Percentiles rank a stretch among this genome's conserved stretches.
phyloP scores from a whole-genome alignment of 768 basidiomycete species.

The Lactarius akahatsu region DNA sequence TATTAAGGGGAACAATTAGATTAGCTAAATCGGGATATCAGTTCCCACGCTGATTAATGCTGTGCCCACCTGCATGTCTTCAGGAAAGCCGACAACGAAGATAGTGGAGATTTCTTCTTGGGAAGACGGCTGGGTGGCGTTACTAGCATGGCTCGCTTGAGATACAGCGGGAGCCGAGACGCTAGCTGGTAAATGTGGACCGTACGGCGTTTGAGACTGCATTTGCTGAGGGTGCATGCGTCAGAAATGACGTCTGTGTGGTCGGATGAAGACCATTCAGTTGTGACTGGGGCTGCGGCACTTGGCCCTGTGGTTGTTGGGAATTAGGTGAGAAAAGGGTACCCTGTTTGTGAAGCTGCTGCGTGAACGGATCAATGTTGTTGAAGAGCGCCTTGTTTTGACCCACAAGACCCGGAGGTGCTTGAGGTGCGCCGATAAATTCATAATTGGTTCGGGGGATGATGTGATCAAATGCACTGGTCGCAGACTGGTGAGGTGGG shows the following conservation, averaged over 20 bases:
- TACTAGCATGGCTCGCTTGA: constrained; percentile 33
- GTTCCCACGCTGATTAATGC: constrained; percentile 14
- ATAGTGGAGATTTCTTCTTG: constrained; percentile 95
- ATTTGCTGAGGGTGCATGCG: constrained; percentile 41
- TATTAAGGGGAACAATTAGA: constrained; percentile 36
- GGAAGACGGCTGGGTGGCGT: constrained; percentile 33
- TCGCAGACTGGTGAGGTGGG: constrained; percentile 27
- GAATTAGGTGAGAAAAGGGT: constrained; percentile 35
- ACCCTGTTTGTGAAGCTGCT: constrained; percentile 24
- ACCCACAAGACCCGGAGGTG: constrained; percentile 20
- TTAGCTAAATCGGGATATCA: constrained; percentile 20
- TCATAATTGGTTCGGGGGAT: constrained; percentile 24
- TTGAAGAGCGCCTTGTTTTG: constrained; percentile 27
- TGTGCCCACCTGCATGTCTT: constrained; percentile 88
- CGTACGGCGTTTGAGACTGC: constrained; percentile 75
- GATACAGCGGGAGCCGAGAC: constrained; percentile 34
- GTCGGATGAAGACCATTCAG: constrained; percentile 35
- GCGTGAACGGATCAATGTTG: constrained; percentile 29
- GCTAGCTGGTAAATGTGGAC: constrained; percentile 58
- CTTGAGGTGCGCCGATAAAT: constrained; percentile 21
- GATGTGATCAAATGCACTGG: constrained; percentile 26
- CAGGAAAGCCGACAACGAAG: constrained; percentile 98
- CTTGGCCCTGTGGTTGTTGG: constrained; percentile 40
- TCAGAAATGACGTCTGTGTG: constrained; percentile 40
- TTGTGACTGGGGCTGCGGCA: constrained; percentile 37